Conservation (phyloP, 192 early-diverging fungal species). For the Chytriomyces hyalinus region DNA sequence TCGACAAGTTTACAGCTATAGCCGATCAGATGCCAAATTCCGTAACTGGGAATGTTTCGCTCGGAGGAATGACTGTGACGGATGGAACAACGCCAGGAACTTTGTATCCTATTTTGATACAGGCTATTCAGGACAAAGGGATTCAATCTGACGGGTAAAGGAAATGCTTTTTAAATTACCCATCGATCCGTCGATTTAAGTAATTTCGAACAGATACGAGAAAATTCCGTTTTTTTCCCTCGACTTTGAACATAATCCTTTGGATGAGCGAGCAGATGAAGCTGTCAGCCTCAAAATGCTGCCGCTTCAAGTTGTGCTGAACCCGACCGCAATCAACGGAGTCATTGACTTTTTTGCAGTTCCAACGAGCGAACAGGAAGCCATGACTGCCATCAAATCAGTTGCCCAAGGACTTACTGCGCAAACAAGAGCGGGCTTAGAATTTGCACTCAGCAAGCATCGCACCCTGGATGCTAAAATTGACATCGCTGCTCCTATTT, state of each 20-base stretch:
- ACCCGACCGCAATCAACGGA: constrained; percentile 74
- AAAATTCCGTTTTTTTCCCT: constrained; percentile 70
- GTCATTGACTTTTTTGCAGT: constrained; percentile 84
- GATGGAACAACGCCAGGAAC: constrained; percentile 62
- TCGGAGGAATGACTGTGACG: constrained; percentile 67
- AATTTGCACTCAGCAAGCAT: constrained; percentile 85
- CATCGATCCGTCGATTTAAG: too few species aligned
- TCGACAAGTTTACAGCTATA: constrained; percentile 66
- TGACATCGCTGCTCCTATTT: constrained; percentile 96
- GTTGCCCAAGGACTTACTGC: constrained; percentile 74
- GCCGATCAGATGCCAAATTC: constrained; percentile 61
- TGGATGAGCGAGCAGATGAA: constrained; percentile 89
- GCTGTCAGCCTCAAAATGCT: constrained; percentile 83
- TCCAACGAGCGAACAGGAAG: constrained; percentile 74
- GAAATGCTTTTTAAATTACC: neutral
- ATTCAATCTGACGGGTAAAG: constrained; percentile 21
- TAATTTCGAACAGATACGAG: constrained; percentile 16
- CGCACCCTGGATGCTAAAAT: constrained; percentile 88
- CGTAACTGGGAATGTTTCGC: constrained; percentile 58
- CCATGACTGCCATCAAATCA: constrained; percentile 50
- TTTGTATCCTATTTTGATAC: constrained; percentile 48
- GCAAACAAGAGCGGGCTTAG: constrained; percentile 86
- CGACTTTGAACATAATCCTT: constrained; percentile 83
- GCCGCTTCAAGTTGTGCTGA: constrained; percentile 89
- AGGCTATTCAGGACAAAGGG: constrained; percentile 41